Base-by-base conservation (phyloP, 2,329 filamentous ascomycete genomes). In the Pseudogymnoascus sp. region DNA sequence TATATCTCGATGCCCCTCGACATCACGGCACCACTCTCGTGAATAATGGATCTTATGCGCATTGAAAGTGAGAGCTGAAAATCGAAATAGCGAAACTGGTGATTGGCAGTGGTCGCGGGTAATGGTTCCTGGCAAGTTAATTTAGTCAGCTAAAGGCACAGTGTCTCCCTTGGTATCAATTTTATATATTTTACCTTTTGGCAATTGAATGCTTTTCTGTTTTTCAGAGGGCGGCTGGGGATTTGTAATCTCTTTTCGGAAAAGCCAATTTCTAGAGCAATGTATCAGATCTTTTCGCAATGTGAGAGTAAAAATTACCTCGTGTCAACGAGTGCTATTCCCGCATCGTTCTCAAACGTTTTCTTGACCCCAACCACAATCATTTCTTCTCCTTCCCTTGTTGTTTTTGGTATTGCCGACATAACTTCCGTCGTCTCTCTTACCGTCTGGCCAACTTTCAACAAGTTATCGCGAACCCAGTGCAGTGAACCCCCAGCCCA, bases 1-100 rank as follows among this genome's bases (percentile, higher is more conserved):
- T 4, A 89, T 75, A 14, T 85, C 82, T 0, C 83, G 82, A 69
- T 95, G 89, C 0, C 87, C 86, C 73, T 71, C 1, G 79, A 79
- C 2, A 78, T 66, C 2, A 72, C 60, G 28, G 72, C 69, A 4
- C 60, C 66, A 6, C 65, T 66, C 2, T 65, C 65, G 95, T 88
- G 92, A 89, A 69, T 93, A 88, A 74, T 96, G 92, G 62, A 96
- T 96, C 67, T 85, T 87, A 74, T 96, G 92, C 0, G 85, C 90
- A 72, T 96, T 96, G 78, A 92, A 92, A 0, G 90, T 96, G 42
- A 96, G 77, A 0, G 90, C 90, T 0, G 89, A 92, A 78, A 92
- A 96, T 16, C 90, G 85, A 75, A 95, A 96, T 1, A 96, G 25
- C 60, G 65, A 4, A 67, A 66, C 50, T 40, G 67, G 66, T 63